Evolutionary conservation across 2,329 filamentous ascomycete species (phyloP), one percentile per base, ranked within the genome.

Genomic region (Coccinonectria pachysandricola): DNA sequence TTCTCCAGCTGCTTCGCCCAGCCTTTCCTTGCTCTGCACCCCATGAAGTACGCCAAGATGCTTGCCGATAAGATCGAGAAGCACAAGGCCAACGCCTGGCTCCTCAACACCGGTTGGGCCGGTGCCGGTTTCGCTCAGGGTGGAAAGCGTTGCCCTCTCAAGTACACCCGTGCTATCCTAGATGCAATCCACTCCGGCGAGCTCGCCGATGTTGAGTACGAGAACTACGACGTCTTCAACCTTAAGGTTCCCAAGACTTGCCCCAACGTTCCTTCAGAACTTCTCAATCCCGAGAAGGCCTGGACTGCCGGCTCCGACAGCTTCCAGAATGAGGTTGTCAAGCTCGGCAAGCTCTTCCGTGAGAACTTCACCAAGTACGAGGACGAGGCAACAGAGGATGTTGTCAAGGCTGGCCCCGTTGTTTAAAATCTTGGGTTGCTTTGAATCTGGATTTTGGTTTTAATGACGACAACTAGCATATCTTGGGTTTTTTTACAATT

Each of bases 1-100:
- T 98, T 98, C 77, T 96, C 87, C 14, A 92, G 87, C 27, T 98
- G 91, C 76, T 98, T 98, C 64, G 91, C 91, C 30, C 91, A 98
- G 66, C 91, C 91, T 37, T 98, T 98, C 85, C 69, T 98, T 49
- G 91, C 91, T 21, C 79, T 98, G 32, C 91, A 98, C 72, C 91
- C 91, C 49, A 98, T 98, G 91, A 81, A 84, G 59, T 98, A 98
- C 65, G 91, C 91, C 46, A 80, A 79, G 68, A 98, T 98, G 91
- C 72, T 98, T 36, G 91, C 91, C 19, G 84, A 95, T 59, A 96
- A 96, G 80, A 98, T 98, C 54, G 75, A 88, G 52, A 59, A 84
- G 46, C 86, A 98, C 78, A 83, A 86, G 51, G 80, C 86, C 62
- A 93, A 94, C 57, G 91, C 88, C 48, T 98, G 91, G 91, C 72